Evolutionary conservation across 2,329 filamentous ascomycete species (phyloP), one percentile per base, ranked within the genome.

Genomic region (Verruconis gallopava): DNA sequence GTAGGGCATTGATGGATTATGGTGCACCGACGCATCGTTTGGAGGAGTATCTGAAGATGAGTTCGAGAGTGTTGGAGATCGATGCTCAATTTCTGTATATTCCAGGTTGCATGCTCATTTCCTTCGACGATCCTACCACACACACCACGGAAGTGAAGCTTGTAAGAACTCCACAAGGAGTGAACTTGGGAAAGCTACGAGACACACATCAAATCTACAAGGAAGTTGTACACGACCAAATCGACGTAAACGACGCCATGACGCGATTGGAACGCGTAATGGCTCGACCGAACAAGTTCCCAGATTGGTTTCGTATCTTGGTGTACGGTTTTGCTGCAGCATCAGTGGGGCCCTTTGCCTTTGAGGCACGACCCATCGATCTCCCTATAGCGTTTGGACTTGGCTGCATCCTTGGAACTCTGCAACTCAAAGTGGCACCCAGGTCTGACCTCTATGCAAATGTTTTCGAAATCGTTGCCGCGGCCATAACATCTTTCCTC

Each of bases 21-120:
- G 88, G 88, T 11, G 88, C 88, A 1, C 88, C 88, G 1, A 93
- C 86, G 0, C 88, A 95, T 63, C 79, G 88, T 9, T 67, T 95
- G 15, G 88, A 95, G 59, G 82, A 93, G 56, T 94, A 93, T 58
- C 79, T 95, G 75, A 79, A 73, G 48, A 93, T 89, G 82, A 86
- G 83, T 5, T 80, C 88, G 1, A 73, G 83, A n/a, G 83, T 91
- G 2, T 71, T 95, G 28, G 83, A 88, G 58, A 88, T 94, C 13
- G 82, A 93, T 49, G 81, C 81, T 4, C 85, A 93, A 53, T 94
- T 91, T 51, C 65, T 94, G 17, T 95, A 94, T 56, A 75, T 94
- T 21, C 86, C 88, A 0, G 84, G 84, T 0, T 93, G 84, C 54
- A 95, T 95, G 88, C 83, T 95, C 44, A 81, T 94, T 55, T 89